Evolutionary conservation across 345 rosid species (phyloP).

Genomic region (Viola odorata): DNA sequence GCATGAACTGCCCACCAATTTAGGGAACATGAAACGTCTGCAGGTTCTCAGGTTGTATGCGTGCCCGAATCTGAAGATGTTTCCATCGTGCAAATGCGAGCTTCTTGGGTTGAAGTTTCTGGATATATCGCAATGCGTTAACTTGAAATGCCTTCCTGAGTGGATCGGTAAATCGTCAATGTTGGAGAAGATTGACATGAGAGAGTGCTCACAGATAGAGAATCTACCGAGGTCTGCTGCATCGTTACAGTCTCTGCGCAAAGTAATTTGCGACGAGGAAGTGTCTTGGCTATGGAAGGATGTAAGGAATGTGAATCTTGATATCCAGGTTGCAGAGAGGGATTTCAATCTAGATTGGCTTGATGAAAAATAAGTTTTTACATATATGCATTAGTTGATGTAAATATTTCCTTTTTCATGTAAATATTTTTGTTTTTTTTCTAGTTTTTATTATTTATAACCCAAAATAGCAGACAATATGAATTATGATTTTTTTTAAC

Average conservation of each 20-base stretch:
- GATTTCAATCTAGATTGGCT: constrained; percentile 69
- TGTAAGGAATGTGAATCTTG: constrained; percentile 31
- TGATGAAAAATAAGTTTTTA: constrained; percentile 23
- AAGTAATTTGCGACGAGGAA: constrained; percentile 69
- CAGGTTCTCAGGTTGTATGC: constrained; percentile 65
- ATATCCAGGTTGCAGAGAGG: constrained; percentile 63
- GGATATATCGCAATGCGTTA: constrained; percentile 74
- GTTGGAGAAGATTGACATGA: constrained; percentile 90
- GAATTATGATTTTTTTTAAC: no score
- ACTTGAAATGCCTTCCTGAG: constrained; percentile 51
- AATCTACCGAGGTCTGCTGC: constrained; percentile 42
- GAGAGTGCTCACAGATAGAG: constrained; percentile 51
- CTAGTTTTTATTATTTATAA: no score
- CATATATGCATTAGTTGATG: constrained; percentile 2
- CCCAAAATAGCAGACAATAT: no score
- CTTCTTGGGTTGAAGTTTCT: constrained; percentile 51
- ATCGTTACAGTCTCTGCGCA: constrained; percentile 43
- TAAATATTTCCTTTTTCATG: constrained; percentile 5
- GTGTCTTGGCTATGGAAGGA: constrained; percentile 58
- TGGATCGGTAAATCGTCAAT: constrained; percentile 43
- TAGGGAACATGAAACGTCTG: constrained; percentile 47
- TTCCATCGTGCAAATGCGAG: constrained; percentile 56
- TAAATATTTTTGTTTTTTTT: no score
- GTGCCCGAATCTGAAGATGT: constrained; percentile 51
- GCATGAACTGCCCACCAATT: constrained; percentile 39